Evolutionary conservation across 2,329 filamentous ascomycete species (phyloP), one percentile per base, ranked within the genome.

Genomic region (Neofusicoccum kwambonambiense): DNA sequence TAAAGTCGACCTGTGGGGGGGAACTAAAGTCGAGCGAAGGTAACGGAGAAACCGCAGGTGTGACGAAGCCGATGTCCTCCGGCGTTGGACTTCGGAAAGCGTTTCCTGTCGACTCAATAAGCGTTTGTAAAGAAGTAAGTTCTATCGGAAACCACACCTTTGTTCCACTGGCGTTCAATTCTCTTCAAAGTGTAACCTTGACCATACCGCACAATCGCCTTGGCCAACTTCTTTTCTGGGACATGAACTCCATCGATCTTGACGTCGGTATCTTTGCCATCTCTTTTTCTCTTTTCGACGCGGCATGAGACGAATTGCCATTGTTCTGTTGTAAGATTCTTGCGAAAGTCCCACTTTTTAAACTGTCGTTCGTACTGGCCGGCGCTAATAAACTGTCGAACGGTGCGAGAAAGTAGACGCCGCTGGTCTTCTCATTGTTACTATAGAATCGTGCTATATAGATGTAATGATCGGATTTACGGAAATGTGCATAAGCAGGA

Each of bases 291-390:
- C 17, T 68, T 69, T 37, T 68, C 62, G 12, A 67, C 65, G 41
- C 66, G 66, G 34, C 64, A 64, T 9, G 65, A 62, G 35, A 71
- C 62, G 19, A 54, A 66, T 37, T 68, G 62, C 70, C 70, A 74
- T 13, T 68, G 64, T 37, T 70, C 64, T 3, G 52, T 41, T 6
- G 45, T 70, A 34, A 67, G 47, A 41, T 74, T 70, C 51, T 74
- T 73, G 37, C 68, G 66, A 49, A 72, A 72, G 6, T 56, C 64
- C 72, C 72, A 74, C 47, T 67, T 70, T 39, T 68, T 68, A 64
- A 73, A 70, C 64, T 70, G 69, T 4, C 68, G 67, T 52, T 66
- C 65, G 42, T 70, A 72, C 65, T 73, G 70, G 34, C 64, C 52
- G 58, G 69, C 69, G 34, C 70, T 71, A 1, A 3, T 22, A 22